A percentile compares a stretch with the other conserved stretches of the same genome.
Conservation (phyloP, 768 basidiomycete species). For the Fomitopsis serialis region DNA sequence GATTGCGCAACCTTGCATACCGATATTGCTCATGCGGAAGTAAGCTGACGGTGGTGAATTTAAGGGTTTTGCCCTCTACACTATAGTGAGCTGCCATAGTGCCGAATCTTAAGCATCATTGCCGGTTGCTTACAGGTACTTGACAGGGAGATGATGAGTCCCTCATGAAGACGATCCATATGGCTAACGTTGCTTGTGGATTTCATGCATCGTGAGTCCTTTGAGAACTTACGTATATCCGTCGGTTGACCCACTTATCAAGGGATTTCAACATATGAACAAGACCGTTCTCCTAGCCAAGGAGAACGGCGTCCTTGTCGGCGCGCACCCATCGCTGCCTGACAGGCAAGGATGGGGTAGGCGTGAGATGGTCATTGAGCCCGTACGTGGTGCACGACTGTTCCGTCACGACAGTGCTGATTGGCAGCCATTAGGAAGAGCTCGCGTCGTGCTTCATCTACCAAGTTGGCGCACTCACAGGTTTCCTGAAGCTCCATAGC, state of each 20-base stretch:
- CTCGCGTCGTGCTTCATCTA: conserved; percentile 54
- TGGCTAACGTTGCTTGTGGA: conserved; percentile 54
- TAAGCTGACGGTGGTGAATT: background rate
- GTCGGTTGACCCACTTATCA: no score
- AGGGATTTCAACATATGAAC: conserved; percentile 66
- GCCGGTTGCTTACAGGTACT: no score
- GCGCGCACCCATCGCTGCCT: conserved; percentile 62
- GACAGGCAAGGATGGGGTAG: conserved; percentile 64
- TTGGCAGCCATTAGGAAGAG: conserved; percentile 36
- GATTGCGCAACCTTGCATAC: no score
- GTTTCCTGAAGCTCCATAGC: conserved; percentile 50
- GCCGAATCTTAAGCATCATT: no score
- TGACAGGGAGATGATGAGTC: conserved; percentile 24
- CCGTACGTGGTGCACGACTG: conserved; percentile 30
- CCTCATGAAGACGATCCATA: conserved; percentile 30
- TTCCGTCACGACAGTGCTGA: background rate
- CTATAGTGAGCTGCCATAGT: conserved; percentile 12
- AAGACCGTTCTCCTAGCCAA: conserved; percentile 56
- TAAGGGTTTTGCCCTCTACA: conserved; percentile 26
- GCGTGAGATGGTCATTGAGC: conserved; percentile 56
- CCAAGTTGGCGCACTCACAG: conserved; percentile 61
- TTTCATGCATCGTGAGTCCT: conserved; percentile 54
- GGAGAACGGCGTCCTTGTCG: conserved; percentile 47
- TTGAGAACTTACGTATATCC: no score
- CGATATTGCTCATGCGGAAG: no score